A percentile compares a stretch with the other conserved stretches of the same genome.
Evolutionary conservation across 306 rosid genomes (phyloP).

Genomic region (Cicer judaicum): DNA sequence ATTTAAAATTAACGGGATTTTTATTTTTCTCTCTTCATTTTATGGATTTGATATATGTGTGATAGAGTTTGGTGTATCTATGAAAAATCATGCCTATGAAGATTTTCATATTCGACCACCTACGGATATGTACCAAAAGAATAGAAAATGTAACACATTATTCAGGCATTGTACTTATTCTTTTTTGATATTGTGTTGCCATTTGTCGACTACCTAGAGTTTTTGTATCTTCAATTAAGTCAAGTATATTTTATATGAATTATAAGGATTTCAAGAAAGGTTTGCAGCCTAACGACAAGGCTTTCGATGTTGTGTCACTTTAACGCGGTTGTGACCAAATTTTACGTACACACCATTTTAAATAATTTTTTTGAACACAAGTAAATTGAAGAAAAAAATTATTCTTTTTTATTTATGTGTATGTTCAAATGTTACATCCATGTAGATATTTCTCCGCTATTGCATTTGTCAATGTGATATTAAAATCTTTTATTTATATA

Average conservation of each 20-base stretch:
- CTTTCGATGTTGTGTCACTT: too few relatives aligned
- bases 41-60: background rate
- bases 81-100: slow-evolving; percentile 37
- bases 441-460: too few relatives aligned
- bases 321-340: too few relatives aligned
- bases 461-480: too few relatives aligned
- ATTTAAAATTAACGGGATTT: slow-evolving; percentile 25
- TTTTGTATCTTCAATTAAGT: slow-evolving; percentile 8
- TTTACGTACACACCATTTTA: too few relatives aligned
- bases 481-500: too few relatives aligned
- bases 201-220: slow-evolving; percentile 17
- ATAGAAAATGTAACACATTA: slow-evolving; percentile 1
- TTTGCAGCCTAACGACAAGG: too few relatives aligned
- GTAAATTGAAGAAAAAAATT: too few relatives aligned
- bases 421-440: too few relatives aligned
- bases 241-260: slow-evolving; percentile 1
- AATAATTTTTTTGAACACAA: too few relatives aligned
- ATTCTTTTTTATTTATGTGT: too few relatives aligned
- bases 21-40: slow-evolving; percentile 4
- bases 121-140: slow-evolving; percentile 13
- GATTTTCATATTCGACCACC: slow-evolving; percentile 5
- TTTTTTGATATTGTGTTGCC: background rate
- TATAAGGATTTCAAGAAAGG: too few relatives aligned
- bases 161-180: slow-evolving; percentile 16
- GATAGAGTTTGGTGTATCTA: slow-evolving; percentile 22